Base-by-base conservation (phyloP, 2,329 filamentous ascomycete genomes). In the Monilinia aucupariae region DNA sequence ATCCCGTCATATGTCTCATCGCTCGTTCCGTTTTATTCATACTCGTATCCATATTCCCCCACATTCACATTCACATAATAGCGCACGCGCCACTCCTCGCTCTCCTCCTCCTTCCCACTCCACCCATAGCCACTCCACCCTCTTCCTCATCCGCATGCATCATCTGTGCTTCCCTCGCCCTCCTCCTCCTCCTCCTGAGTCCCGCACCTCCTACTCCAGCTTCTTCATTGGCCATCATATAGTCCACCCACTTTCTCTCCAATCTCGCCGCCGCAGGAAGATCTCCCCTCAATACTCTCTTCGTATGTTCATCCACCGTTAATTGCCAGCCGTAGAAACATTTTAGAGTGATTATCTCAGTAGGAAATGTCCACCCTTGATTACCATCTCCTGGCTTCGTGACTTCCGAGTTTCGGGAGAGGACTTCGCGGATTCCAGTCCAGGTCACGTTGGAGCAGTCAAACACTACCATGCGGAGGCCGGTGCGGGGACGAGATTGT, bases 241-340 rank as follows among this genome's bases (percentile, higher is more conserved):
- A 96, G 61, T 96, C 89, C 0, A 89, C 88, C 93, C 93, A 97
- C 74, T 93, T 96, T 67, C 87, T 82, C 78, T 96, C 92, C 25
- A 97, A 80, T n/a, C 90, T 81, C 45, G 81, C 82, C 0, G 94
- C 94, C 1, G 89, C 82, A 0, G 81, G 79, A 64, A 91, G 82
- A 66, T 96, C 90, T 8, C 91, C 91, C 5, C 84, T 81, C 59
- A 96, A 75, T 0, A 97, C 90, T 4, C 92, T 85, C 77, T 92
- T 93, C 60, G 87, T 92, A 75, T 97, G 93, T 74, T 97, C 92
- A 68, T 97, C 89, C 5, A 97, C 92, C 0, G 92, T 97, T 77
- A 91, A 90, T 76, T 97, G 93, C 85, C 91, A 97, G 49, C 89
- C 91, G 74, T 96, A 96, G 78, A 93, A 97, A 76, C 92, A 96